Evolutionary conservation across 2,329 filamentous ascomycete species (phyloP).

Genomic region (Colletotrichum sp.): DNA sequence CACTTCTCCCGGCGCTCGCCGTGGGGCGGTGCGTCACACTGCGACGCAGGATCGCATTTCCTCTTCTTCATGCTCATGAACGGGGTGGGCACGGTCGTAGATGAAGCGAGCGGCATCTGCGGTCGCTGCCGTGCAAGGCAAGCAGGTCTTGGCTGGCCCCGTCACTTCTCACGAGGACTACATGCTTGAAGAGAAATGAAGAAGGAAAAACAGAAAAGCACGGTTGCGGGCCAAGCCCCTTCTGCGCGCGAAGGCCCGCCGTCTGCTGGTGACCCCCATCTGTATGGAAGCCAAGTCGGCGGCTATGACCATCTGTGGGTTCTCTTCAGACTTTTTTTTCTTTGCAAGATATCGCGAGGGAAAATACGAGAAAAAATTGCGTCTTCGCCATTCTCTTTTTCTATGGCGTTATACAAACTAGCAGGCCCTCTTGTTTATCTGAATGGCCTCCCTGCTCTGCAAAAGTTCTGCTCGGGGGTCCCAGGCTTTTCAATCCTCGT

Average conservation of each 20-base stretch:
- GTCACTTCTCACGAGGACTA: background rate
- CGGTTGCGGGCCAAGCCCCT: background rate
- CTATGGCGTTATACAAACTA: conserved; percentile 11
- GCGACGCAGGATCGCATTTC: background rate
- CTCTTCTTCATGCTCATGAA: background rate
- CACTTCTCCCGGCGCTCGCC: background rate
- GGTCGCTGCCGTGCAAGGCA: background rate
- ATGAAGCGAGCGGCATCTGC: background rate
- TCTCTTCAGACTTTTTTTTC: background rate
- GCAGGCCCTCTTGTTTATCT: background rate
- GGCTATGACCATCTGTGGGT: background rate
- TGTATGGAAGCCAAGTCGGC: background rate
- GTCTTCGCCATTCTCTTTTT: background rate
- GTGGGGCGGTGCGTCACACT: background rate
- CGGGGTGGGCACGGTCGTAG: background rate
- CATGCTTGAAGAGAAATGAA: background rate
- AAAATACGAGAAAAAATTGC: conserved; percentile 1
- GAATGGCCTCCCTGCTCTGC: background rate
- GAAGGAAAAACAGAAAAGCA: background rate
- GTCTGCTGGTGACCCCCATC: background rate
- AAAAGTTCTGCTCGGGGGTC: background rate
- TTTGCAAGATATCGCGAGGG: background rate
- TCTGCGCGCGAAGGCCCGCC: background rate
- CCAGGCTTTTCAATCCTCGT: background rate
- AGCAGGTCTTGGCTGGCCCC: conserved; percentile 4